Evolutionary conservation across 2,329 filamentous ascomycete genomes (phyloP).

Genomic region (Grosmannia clavigera): DNA sequence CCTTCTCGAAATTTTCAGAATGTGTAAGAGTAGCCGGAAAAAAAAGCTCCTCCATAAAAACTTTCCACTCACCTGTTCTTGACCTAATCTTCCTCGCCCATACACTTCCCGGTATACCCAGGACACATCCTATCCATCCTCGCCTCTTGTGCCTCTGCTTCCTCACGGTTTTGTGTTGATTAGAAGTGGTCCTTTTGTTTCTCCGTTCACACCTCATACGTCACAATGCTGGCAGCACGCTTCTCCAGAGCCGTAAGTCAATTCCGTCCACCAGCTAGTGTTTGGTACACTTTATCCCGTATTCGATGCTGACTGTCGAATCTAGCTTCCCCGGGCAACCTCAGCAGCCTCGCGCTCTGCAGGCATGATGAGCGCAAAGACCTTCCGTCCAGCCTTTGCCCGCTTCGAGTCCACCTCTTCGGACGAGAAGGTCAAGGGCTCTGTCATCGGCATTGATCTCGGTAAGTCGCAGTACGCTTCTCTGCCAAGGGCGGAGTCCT

Average conservation of each 20-base stretch:
- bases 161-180: slow-evolving; percentile 6
- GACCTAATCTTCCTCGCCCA: not conserved
- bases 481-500: not conserved
- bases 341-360: slow-evolving; percentile 56
- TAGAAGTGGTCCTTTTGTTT: slow-evolving; percentile 7
- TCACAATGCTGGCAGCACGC: slow-evolving; percentile 60
- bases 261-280: not conserved
- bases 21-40: slow-evolving; percentile 4
- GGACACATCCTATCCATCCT: not conserved
- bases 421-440: slow-evolving; percentile 80
- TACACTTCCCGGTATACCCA: not conserved
- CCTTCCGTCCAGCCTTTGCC: slow-evolving; percentile 60
- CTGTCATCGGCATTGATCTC: slow-evolving; percentile 96
- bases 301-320: slow-evolving; percentile 9
- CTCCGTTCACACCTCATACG: slow-evolving; percentile 15
- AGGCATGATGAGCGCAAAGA: slow-evolving; percentile 49
- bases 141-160: slow-evolving; percentile 2
- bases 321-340: slow-evolving; percentile 64
- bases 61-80: slow-evolving; percentile 2
- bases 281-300: not conserved
- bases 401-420: slow-evolving; percentile 57
- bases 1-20: slow-evolving; percentile 13
- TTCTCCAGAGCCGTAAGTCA: slow-evolving; percentile 62
- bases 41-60: slow-evolving; percentile 13
- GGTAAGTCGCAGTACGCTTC: slow-evolving; percentile 34